Evolutionary conservation across 805 yeast genomes (phyloP).

Genomic region (Saturnispora zaruensis): DNA sequence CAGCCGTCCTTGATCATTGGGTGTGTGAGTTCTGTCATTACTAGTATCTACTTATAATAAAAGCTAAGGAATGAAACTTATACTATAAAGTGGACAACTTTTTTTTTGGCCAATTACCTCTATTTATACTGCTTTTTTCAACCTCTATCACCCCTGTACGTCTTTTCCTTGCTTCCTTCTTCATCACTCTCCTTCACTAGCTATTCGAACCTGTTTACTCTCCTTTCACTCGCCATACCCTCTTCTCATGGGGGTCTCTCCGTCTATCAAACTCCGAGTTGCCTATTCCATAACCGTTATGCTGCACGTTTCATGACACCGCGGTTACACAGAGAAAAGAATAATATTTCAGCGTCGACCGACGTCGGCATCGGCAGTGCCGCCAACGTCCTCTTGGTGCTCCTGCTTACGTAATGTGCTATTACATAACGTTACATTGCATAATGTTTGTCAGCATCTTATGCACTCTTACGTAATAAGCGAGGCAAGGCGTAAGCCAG

Average conservation of each 20-base stretch:
- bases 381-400: too few species aligned
- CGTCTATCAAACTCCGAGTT: not conserved
- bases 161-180: not conserved
- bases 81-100: not conserved
- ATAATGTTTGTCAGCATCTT: not conserved
- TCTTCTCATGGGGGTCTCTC: not conserved
- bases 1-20: slow-evolving; percentile 76
- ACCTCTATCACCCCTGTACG: not conserved
- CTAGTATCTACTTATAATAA: not conserved
- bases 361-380: too few species aligned
- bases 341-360: not conserved
- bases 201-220: not conserved
- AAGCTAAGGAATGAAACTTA: not conserved
- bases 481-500: not conserved
- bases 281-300: not conserved
- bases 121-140: not conserved
- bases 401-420: too few species aligned
- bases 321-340: slow-evolving; percentile 6
- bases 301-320: not conserved
- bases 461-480: not conserved
- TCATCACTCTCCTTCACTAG: not conserved
- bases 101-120: not conserved
- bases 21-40: slow-evolving; percentile 34
- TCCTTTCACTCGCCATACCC: not conserved
- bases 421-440: not conserved